A percentile compares a stretch with the other conserved stretches of the same genome.
Evolutionary conservation across 2,329 filamentous ascomycete species (phyloP).

Genomic region (Xylaria digitata): DNA sequence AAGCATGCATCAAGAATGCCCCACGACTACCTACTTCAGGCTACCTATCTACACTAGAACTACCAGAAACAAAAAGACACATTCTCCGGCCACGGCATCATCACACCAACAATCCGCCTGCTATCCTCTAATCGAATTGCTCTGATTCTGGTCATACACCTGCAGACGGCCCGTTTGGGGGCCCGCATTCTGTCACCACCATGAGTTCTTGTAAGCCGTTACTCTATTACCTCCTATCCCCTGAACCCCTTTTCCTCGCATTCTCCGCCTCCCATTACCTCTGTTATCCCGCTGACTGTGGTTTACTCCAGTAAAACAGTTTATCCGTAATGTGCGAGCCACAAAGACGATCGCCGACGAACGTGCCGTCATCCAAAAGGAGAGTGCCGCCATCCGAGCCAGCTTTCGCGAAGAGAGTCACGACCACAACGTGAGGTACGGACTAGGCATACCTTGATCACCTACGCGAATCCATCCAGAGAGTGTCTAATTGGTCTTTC

Average conservation of each 20-base stretch:
- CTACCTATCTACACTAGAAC: not conserved
- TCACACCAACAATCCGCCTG: slow-evolving; percentile 15
- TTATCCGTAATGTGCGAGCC: slow-evolving; percentile 98
- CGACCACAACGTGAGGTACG: slow-evolving; percentile 87
- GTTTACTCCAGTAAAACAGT: slow-evolving; percentile 85
- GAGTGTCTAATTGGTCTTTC: slow-evolving; percentile 32
- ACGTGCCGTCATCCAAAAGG: slow-evolving; percentile 97
- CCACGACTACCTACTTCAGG: slow-evolving; percentile 27
- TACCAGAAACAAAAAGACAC: slow-evolving; percentile 19
- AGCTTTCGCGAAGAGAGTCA: slow-evolving; percentile 98
- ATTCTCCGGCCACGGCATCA: slow-evolving; percentile 16
- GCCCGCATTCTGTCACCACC: slow-evolving; percentile 41
- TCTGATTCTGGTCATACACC: slow-evolving; percentile 44
- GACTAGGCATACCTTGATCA: slow-evolving; percentile 7
- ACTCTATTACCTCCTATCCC: slow-evolving; percentile 10
- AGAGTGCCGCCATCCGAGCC: slow-evolving; percentile 95
- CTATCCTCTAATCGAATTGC: not conserved
- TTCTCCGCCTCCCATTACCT: not conserved
- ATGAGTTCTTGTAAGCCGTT: slow-evolving; percentile 51
- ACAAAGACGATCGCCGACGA: slow-evolving; percentile 99
- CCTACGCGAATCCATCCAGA: not conserved
- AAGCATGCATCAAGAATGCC: slow-evolving; percentile 23
- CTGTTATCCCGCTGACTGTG: slow-evolving; percentile 17
- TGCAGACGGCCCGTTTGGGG: slow-evolving; percentile 48
- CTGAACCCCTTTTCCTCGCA: not conserved